A percentile compares a stretch with the other conserved stretches of the same genome.
These are phyloP conservation scores for Phalaenopsis aphrodite DNA, from an alignment of 106 monocot species.

Conservation along the genomic window DNA sequence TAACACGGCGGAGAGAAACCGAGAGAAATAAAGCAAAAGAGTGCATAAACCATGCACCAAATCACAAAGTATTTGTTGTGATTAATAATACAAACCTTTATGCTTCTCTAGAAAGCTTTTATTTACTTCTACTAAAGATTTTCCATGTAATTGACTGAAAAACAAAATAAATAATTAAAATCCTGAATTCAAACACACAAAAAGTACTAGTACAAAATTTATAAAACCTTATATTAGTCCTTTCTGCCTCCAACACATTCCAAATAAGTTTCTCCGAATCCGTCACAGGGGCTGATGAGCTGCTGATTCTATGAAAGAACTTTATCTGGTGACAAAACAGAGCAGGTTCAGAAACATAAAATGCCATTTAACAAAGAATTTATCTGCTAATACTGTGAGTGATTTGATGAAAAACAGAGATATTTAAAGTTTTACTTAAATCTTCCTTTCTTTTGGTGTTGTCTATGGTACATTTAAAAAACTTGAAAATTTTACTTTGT, in stretches of 20 bases:
- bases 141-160: conserved; percentile 74
- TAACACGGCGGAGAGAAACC: not conserved
- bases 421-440: not conserved
- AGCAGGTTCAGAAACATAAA: not conserved
- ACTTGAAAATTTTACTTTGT: too few species aligned
- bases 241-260: conserved; percentile 77
- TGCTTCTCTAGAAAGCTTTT: conserved; percentile 62
- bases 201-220: not conserved
- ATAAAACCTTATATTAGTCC: conserved; percentile 57
- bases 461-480: too few species aligned
- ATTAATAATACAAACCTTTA: conserved; percentile 38
- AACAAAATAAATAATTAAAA: conserved; percentile 1
- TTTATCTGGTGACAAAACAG: conserved; percentile 40
- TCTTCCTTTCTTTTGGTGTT: too few species aligned
- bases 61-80: not conserved
- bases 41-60: not conserved
- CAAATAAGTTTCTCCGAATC: conserved; percentile 75
- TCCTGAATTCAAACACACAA: not conserved
- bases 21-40: not conserved
- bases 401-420: not conserved
- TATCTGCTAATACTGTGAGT: not conserved
- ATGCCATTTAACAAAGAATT: not conserved
- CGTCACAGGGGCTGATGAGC: conserved; percentile 47
- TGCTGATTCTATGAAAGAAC: conserved; percentile 74
- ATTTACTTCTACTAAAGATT: conserved; percentile 76